Evolutionary conservation across 176 grass and related monocot species (phyloP).

Genomic region (Rhynchospora breviuscula): DNA sequence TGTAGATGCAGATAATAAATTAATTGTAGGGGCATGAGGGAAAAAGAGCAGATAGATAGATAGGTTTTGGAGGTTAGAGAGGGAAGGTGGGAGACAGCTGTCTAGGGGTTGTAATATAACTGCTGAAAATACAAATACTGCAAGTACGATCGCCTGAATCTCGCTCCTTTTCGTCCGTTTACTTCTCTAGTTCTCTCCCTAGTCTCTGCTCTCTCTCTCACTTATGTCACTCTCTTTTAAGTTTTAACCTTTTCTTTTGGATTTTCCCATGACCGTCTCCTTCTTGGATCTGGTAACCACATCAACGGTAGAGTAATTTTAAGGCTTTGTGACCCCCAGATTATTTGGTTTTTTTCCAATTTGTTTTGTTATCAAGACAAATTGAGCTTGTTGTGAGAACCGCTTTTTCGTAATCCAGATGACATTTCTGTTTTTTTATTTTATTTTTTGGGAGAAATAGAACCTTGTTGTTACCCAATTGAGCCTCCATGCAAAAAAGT

Average conservation of each 20-base stretch:
- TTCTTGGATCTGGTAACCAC: constrained; percentile 10
- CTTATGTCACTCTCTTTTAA: background rate
- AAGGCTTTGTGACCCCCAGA: background rate
- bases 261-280: background rate
- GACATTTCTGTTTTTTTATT: no score
- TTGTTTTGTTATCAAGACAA: background rate
- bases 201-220: background rate
- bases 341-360: background rate
- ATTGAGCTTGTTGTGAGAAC: no score
- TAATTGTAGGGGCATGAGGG: background rate
- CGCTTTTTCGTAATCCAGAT: no score
- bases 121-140: background rate
- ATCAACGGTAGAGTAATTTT: background rate
- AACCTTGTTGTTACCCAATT: no score
- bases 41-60: background rate
- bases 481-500: no score
- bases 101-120: background rate
- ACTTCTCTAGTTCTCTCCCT: no score
- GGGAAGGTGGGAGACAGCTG: constrained; percentile 4
- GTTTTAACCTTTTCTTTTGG: constrained; percentile 9
- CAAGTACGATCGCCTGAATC: constrained; percentile 21
- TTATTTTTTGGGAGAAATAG: no score
- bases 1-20: background rate
- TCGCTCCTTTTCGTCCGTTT: constrained; percentile 18
- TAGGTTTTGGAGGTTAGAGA: background rate